These are phyloP conservation scores for Trametes cinnabarina DNA, from an alignment of 768 basidiomycete genomes.

Conservation along the genomic window DNA sequence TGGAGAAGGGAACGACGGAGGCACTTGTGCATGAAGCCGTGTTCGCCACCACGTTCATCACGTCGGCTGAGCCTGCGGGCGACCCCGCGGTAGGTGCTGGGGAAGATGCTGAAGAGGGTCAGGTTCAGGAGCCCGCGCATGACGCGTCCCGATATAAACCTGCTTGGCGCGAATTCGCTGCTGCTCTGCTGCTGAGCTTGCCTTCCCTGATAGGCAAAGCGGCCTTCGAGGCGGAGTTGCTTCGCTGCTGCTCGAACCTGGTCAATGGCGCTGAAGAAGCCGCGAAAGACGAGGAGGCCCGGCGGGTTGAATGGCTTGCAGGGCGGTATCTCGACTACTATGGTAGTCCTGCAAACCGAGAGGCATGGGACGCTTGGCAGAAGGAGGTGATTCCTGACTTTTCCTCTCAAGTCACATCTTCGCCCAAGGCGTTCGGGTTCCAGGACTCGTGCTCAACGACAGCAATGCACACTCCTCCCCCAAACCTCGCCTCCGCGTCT, in stretches of 20 bases:
- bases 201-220: conserved; percentile 53
- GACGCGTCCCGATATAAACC: conserved; percentile 25
- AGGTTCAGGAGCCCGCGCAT: conserved; percentile 11
- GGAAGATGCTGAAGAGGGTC: neutral
- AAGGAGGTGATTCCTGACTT: conserved; percentile 49
- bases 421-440: conserved; percentile 30
- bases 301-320: conserved; percentile 62
- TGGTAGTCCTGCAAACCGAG: conserved; percentile 47
- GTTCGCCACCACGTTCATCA: conserved; percentile 66
- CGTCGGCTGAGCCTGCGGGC: neutral
- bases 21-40: conserved; percentile 80
- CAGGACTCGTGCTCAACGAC: conserved; percentile 50
- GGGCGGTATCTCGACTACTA: conserved; percentile 63
- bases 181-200: conserved; percentile 56
- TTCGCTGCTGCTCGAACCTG: conserved; percentile 63
- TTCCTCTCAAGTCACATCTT: conserved; percentile 13
- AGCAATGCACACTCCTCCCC: conserved; percentile 51
- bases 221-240: conserved; percentile 69
- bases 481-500: conserved; percentile 28
- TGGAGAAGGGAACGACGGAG: conserved; percentile 71
- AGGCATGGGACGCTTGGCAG: conserved; percentile 59
- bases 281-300: conserved; percentile 36
- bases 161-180: conserved; percentile 63
- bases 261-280: conserved; percentile 52
- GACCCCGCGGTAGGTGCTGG: neutral